Evolutionary conservation across 495 filamentous ascomycete species (phyloP), one percentile per base, ranked within the genome.

Genomic region (Aspergillus heteromorphus): DNA sequence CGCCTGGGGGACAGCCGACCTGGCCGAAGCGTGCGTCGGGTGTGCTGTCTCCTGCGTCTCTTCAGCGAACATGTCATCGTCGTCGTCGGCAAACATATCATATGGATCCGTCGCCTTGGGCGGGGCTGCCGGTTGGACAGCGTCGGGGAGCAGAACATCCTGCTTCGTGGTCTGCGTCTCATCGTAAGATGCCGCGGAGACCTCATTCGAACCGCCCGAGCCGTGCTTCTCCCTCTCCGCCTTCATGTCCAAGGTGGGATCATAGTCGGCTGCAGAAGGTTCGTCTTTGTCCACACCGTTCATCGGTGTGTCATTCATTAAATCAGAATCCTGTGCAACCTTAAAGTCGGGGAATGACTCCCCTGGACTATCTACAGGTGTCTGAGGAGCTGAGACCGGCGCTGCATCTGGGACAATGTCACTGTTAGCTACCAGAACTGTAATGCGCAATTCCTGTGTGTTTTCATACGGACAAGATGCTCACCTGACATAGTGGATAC

Each of bases 11-110:
- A 83, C 71, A 30, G 71, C 67, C 2, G 70, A 69, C 45, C 81
- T 78, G 13, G 73, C 63, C 31, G 76, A 72, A n/a, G 74, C 64
- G 49, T 72, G 63, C 11, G 69, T 59, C 1, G 76, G 63, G 36
- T 73, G 69, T 16, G 68, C 63, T 10, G 71, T 58, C 18, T 76
- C 75, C 18, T 80, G 75, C 5, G 68, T 65, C n/a, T 79, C 75
- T 53, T 83, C 84, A 6, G 84, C 89, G 70, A 95, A 95, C 79
- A 95, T 92, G 65, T 93, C 88, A 54, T 95, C 88, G 54, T 90
- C 88, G 50, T 91, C 88, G 40, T 93, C 89, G 16, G 89, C 90
- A 68, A 97, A 97, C 92, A 97, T 98, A 67, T 98, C 95, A 69
- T 91, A 92, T 11, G 89, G 81, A 52, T 83, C 80, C 48, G 73